phyloP scores from a whole-genome alignment of 805 yeast genomes.

The Metschnikowia lunata region DNA sequence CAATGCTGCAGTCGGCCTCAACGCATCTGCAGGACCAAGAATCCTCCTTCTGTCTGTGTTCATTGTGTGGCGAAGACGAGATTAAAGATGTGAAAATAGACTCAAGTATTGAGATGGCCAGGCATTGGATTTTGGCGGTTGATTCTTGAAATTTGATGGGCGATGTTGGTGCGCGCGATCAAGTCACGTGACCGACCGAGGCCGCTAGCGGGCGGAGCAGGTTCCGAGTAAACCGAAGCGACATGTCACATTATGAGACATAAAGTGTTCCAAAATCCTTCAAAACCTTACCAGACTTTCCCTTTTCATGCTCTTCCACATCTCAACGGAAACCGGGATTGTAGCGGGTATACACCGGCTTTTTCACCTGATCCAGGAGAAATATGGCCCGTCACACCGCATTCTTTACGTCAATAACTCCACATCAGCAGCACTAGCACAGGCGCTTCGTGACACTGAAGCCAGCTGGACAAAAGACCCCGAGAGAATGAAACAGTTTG shows the following conservation, averaged over 20 bases:
- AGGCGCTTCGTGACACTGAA: conserved; percentile 8
- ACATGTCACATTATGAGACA: too few species aligned
- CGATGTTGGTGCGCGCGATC: too few species aligned
- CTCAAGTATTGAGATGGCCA: too few species aligned
- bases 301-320: conserved; percentile 6
- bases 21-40: conserved; percentile 73
- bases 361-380: conserved; percentile 5
- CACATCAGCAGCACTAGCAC: conserved; percentile 12
- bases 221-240: too few species aligned
- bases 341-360: conserved; percentile 6
- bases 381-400: conserved; percentile 1
- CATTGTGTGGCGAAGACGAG: not conserved
- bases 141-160: too few species aligned
- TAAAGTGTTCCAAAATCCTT: too few species aligned
- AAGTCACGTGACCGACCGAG: too few species aligned
- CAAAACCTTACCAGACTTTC: not conserved
- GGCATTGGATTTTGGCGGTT: too few species aligned
- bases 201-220: too few species aligned
- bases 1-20: conserved; percentile 22
- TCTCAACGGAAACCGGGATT: conserved; percentile 1
- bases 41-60: conserved; percentile 77
- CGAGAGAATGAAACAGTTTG: conserved; percentile 8
- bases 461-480: conserved; percentile 11
- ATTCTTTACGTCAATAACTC: conserved; percentile 15
- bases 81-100: too few species aligned